Evolutionary conservation across 768 basidiomycete species (phyloP).

Genomic region (Leccinum boreale): DNA sequence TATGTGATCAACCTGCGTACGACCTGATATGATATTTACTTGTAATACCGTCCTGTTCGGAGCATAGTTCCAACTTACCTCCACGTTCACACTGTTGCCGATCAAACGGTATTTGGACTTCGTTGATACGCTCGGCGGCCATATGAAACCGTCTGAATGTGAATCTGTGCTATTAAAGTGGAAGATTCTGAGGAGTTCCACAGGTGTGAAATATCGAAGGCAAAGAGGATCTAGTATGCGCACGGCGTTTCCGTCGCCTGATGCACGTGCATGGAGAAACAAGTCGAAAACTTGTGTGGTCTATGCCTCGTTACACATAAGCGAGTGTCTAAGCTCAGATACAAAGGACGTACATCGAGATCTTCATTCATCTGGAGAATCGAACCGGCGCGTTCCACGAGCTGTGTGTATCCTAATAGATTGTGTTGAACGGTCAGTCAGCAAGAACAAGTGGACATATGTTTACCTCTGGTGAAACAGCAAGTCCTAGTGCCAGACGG

Average conservation of each 20-base stretch:
- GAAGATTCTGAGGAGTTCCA: slow-evolving; percentile 68
- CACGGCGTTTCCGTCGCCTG: slow-evolving; percentile 42
- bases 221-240: slow-evolving; percentile 54
- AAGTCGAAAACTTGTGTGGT: slow-evolving; percentile 55
- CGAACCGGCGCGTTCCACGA: slow-evolving; percentile 77
- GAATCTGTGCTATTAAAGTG: slow-evolving; percentile 39
- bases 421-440: background rate
- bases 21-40: slow-evolving; percentile 19
- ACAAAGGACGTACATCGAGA: slow-evolving; percentile 49
- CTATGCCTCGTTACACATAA: slow-evolving; percentile 33
- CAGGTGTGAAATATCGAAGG: slow-evolving; percentile 73
- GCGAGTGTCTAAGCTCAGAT: background rate
- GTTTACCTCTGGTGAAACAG: slow-evolving; percentile 75
- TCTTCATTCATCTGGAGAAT: slow-evolving; percentile 68
- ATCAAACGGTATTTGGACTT: slow-evolving; percentile 76
- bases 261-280: slow-evolving; percentile 47
- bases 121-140: slow-evolving; percentile 57
- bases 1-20: slow-evolving; percentile 60
- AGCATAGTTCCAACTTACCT: slow-evolving; percentile 35
- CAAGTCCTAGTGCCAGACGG: slow-evolving; percentile 63
- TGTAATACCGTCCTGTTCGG: background rate
- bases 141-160: slow-evolving; percentile 40
- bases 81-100: slow-evolving; percentile 82
- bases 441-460: background rate
- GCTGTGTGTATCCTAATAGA: slow-evolving; percentile 63